These are phyloP conservation scores for Hymenoscyphus occultus DNA, from an alignment of 2,329 filamentous ascomycete species.

Conservation along the genomic window DNA sequence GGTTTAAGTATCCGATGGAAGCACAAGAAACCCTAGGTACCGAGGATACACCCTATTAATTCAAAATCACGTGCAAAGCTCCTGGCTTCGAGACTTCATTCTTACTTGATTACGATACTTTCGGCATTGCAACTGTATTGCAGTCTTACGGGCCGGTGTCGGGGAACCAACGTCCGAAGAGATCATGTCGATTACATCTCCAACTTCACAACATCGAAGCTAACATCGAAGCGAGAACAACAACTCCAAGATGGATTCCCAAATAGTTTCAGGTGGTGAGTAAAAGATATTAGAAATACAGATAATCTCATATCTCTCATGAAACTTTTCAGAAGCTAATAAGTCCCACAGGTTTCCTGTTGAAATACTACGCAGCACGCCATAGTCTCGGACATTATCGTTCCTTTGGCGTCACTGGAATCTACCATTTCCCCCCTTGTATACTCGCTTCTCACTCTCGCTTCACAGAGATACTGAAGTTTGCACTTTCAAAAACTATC, in stretches of 20 bases:
- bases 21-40: not conserved
- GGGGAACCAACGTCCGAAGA: not conserved
- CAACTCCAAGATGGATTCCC: not conserved
- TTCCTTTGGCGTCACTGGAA: constrained; percentile 20
- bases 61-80: not conserved
- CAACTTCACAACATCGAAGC: not conserved
- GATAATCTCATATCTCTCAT: not conserved
- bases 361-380: constrained; percentile 22
- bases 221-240: not conserved
- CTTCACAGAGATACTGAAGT: constrained; percentile 14
- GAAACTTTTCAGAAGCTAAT: not conserved
- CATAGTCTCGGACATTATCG: constrained; percentile 20
- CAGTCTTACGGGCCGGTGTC: not conserved
- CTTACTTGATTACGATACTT: not conserved
- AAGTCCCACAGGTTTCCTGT: constrained; percentile 16
- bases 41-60: not conserved
- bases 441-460: not conserved
- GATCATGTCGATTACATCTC: not conserved
- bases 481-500: constrained; percentile 19
- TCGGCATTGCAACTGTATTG: not conserved
- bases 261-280: not conserved
- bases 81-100: not conserved
- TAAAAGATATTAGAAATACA: not conserved
- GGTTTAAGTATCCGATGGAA: not conserved
- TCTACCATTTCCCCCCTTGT: not conserved